Evolutionary conservation across 805 yeast species (phyloP).

Genomic region (Yarrowia deformans): DNA sequence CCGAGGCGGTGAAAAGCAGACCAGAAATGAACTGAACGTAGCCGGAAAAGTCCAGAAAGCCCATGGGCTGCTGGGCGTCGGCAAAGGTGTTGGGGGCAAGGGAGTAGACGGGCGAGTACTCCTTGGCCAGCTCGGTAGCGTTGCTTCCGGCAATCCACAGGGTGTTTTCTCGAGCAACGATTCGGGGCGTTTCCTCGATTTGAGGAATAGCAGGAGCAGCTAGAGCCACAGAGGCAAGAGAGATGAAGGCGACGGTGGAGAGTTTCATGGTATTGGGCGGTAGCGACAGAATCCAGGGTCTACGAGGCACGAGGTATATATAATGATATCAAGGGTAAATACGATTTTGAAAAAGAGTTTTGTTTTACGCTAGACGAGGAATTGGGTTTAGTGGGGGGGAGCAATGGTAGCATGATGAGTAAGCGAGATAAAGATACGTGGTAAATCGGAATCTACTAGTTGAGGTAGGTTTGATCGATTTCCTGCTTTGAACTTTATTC

Average conservation of each 20-base stretch:
- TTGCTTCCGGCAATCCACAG: conserved; percentile 19
- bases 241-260: not conserved
- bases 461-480: not conserved
- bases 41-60: conserved; percentile 32
- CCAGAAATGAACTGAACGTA: conserved; percentile 24
- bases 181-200: not conserved
- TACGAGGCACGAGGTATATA: not conserved
- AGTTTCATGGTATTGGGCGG: conserved; percentile 4
- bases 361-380: not conserved
- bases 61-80: conserved; percentile 33
- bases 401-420: not conserved
- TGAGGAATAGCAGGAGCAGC: conserved; percentile 6
- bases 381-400: not conserved
- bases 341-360: not conserved
- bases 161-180: conserved; percentile 11
- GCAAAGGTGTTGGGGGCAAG: not conserved
- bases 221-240: not conserved
- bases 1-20: conserved; percentile 10
- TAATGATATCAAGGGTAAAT: not conserved
- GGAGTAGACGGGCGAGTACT: not conserved
- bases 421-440: not conserved
- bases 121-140: conserved; percentile 24
- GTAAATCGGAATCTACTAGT: not conserved
- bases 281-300: no score
- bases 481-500: not conserved